These are phyloP conservation scores for Chrysoporthe cubensis DNA, from an alignment of 2,329 filamentous ascomycete genomes.

Conservation along the genomic window DNA sequence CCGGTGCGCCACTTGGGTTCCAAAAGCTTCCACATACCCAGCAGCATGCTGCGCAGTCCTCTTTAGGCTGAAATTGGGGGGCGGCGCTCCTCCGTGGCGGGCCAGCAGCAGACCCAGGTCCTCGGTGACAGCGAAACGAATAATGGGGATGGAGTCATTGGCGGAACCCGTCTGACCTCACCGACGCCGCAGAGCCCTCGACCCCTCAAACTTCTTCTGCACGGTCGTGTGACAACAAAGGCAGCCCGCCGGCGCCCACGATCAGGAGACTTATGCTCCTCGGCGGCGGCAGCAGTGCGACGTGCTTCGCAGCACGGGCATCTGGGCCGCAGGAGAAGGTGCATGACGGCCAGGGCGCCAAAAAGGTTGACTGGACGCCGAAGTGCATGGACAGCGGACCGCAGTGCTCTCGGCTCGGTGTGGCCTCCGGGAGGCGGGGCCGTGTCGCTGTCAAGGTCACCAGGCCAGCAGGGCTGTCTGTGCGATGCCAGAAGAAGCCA, in stretches of 20 bases:
- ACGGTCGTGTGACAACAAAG: neutral
- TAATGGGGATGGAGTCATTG: neutral
- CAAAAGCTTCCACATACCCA: constrained; percentile 10
- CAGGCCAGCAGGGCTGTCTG: constrained; percentile 14
- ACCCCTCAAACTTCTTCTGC: neutral
- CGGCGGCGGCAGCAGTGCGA: neutral
- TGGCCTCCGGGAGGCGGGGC: constrained; percentile 25
- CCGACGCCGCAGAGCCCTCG: no score
- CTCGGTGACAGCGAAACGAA: constrained; percentile 26
- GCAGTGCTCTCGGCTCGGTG: constrained; percentile 4
- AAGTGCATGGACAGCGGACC: neutral
- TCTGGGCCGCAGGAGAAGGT: neutral
- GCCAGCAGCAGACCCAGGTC: constrained; percentile 12
- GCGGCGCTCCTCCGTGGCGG: constrained; percentile 14
- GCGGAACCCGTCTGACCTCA: no score
- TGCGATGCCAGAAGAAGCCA: neutral
- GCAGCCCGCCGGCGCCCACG: neutral
- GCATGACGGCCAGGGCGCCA: neutral
- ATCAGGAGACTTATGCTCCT: neutral
- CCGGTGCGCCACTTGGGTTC: constrained; percentile 7
- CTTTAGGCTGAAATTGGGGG: constrained; percentile 25
- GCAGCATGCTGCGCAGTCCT: constrained; percentile 1
- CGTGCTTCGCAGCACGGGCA: neutral
- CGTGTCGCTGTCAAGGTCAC: constrained; percentile 19
- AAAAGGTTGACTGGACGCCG: constrained; percentile 17